phyloP scores from a whole-genome alignment of 352 stramenopile genomes.

The Elongisporangium prolatum region DNA sequence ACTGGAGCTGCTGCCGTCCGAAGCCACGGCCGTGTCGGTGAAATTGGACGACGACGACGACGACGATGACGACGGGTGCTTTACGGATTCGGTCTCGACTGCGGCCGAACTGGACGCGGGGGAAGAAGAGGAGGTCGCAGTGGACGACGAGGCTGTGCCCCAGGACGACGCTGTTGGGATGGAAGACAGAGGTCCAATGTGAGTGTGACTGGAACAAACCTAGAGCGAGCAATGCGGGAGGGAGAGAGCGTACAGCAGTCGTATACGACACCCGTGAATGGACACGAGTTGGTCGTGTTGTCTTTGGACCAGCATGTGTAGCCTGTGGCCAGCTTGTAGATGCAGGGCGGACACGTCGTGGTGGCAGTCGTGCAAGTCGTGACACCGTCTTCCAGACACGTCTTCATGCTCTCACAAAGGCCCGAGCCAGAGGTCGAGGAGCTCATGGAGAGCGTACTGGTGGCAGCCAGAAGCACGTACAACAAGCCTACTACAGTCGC shows the following conservation, averaged over 20 bases:
- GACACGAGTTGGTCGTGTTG: slow-evolving; percentile 55
- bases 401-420: slow-evolving; percentile 32
- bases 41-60: too few species aligned
- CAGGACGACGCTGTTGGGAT: background rate
- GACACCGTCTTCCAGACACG: slow-evolving; percentile 32
- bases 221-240: slow-evolving; percentile 24
- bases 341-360: slow-evolving; percentile 53
- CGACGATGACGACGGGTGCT: background rate
- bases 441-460: background rate
- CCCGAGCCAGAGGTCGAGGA: slow-evolving; percentile 13
- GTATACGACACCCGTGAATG: slow-evolving; percentile 58
- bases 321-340: slow-evolving; percentile 43
- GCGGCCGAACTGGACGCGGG: slow-evolving; percentile 3
- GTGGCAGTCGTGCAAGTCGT: slow-evolving; percentile 25
- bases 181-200: background rate
- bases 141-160: slow-evolving; percentile 5
- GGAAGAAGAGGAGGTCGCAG: slow-evolving; percentile 2
- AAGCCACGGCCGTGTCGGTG: slow-evolving; percentile 6
- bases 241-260: slow-evolving; percentile 58
- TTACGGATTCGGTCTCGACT: slow-evolving; percentile 3
- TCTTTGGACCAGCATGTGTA: slow-evolving; percentile 69
- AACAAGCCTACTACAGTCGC: background rate
- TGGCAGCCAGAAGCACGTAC: background rate
- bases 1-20: slow-evolving; percentile 8
- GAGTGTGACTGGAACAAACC: slow-evolving; percentile 6